Evolutionary conservation across 768 basidiomycete genomes (phyloP).

Genomic region (Boletus rufocinnamomeus): DNA sequence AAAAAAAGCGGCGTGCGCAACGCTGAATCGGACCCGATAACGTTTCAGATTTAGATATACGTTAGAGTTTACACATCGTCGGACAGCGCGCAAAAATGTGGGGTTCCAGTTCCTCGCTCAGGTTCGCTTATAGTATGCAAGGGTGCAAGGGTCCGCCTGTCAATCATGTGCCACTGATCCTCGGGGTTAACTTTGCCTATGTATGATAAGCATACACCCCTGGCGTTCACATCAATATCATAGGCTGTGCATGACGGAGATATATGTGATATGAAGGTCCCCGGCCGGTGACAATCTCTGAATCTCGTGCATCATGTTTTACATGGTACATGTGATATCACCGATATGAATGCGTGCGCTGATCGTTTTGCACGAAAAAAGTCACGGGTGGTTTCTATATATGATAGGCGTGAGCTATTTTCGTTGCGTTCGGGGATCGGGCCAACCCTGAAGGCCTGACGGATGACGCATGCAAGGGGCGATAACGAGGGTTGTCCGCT

Average conservation of each 20-base stretch:
- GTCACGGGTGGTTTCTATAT: not conserved
- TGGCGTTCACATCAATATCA: too few relatives aligned
- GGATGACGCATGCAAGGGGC: too few relatives aligned
- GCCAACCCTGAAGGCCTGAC: too few relatives aligned
- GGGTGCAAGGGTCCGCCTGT: too few relatives aligned
- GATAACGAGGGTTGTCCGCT: too few relatives aligned
- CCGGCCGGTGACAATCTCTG: not conserved
- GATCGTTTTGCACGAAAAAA: too few relatives aligned
- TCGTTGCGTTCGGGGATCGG: too few relatives aligned
- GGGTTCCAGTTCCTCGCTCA: not conserved
- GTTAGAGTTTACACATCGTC: not conserved
- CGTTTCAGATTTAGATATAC: not conserved
- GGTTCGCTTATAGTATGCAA: too few relatives aligned
- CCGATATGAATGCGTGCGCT: not conserved
- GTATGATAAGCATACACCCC: too few relatives aligned
- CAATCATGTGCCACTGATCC: too few relatives aligned
- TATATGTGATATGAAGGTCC: not conserved
- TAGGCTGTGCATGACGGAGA: not conserved
- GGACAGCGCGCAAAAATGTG: not conserved
- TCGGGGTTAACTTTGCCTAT: too few relatives aligned
- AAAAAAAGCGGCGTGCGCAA: not conserved
- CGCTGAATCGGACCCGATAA: not conserved
- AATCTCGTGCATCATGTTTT: not conserved
- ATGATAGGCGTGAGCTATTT: not conserved
- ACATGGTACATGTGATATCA: too few relatives aligned